Evolutionary conservation across 1,139 yeast genomes (phyloP).

Genomic region (Diutina rugosa): DNA sequence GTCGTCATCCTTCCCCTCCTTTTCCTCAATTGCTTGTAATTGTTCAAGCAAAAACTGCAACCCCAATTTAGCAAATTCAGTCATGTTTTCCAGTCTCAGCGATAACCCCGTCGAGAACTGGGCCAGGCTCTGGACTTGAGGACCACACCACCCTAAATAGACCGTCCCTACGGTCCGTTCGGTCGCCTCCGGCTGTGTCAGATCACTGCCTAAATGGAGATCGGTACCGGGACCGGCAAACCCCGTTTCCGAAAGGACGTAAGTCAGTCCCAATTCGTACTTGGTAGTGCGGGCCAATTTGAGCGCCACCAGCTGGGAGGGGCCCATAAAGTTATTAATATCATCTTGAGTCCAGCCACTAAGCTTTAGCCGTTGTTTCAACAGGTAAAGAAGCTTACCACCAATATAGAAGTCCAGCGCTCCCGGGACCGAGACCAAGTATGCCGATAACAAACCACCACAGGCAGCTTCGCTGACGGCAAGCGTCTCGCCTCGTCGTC

Average conservation of each 20-base stretch:
- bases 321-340: constrained; percentile 64
- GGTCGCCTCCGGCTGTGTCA: constrained; percentile 10
- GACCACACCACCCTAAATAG: constrained; percentile 61
- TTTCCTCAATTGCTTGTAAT: constrained; percentile 9
- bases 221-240: constrained; percentile 67
- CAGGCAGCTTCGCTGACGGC: constrained; percentile 84
- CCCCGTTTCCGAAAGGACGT: constrained; percentile 75
- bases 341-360: constrained; percentile 72
- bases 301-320: constrained; percentile 63
- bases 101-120: constrained; percentile 29
- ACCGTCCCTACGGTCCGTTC: constrained; percentile 67
- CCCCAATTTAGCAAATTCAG: constrained; percentile 56
- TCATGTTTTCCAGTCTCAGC: constrained; percentile 60
- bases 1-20: constrained; percentile 9
- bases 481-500: constrained; percentile 43
- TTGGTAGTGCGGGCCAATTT: constrained; percentile 67
- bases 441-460: constrained; percentile 76
- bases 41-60: constrained; percentile 43
- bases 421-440: constrained; percentile 70
- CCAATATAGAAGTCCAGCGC: constrained; percentile 79
- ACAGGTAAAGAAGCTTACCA: constrained; percentile 67
- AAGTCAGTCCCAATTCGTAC: constrained; percentile 73
- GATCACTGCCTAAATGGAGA: constrained; percentile 17
- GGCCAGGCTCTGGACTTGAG: constrained; percentile 41
- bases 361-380: constrained; percentile 58